Evolutionary conservation across 805 yeast genomes (phyloP).

Genomic region (Saccharomycopsis malanga): DNA sequence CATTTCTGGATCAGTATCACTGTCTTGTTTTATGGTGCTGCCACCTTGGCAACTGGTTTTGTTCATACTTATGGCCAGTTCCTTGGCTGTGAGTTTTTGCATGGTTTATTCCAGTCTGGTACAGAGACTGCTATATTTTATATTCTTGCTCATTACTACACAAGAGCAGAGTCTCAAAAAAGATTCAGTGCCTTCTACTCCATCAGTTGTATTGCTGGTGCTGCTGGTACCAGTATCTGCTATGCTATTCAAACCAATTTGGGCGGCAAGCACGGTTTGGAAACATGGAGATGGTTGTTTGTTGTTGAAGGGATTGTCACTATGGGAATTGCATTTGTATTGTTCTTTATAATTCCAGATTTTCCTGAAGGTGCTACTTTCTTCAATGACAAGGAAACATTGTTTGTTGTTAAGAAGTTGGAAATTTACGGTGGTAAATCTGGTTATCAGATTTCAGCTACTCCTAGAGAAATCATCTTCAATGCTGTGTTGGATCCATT

Average conservation of each 20-base stretch:
- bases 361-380: constrained; percentile 40
- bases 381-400: constrained; percentile 38
- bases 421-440: constrained; percentile 29
- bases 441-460: constrained; percentile 41
- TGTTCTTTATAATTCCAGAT: constrained; percentile 41
- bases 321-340: constrained; percentile 27
- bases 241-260: constrained; percentile 43
- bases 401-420: constrained; percentile 23
- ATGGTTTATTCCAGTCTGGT: constrained; percentile 65
- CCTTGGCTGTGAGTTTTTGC: constrained; percentile 53
- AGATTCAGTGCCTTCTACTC: constrained; percentile 59
- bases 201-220: constrained; percentile 69
- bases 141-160: constrained; percentile 58
- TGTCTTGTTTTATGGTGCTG: constrained; percentile 54
- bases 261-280: constrained; percentile 33
- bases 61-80: constrained; percentile 53
- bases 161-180: constrained; percentile 59
- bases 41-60: constrained; percentile 60
- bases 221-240: constrained; percentile 68
- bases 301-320: constrained; percentile 40
- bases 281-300: constrained; percentile 48
- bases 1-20: constrained; percentile 56
- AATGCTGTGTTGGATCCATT: constrained; percentile 52
- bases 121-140: constrained; percentile 73
- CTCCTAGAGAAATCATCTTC: constrained; percentile 35